Base-by-base conservation (phyloP, 495 filamentous ascomycete genomes). In the Lentithecium fluviatile region DNA sequence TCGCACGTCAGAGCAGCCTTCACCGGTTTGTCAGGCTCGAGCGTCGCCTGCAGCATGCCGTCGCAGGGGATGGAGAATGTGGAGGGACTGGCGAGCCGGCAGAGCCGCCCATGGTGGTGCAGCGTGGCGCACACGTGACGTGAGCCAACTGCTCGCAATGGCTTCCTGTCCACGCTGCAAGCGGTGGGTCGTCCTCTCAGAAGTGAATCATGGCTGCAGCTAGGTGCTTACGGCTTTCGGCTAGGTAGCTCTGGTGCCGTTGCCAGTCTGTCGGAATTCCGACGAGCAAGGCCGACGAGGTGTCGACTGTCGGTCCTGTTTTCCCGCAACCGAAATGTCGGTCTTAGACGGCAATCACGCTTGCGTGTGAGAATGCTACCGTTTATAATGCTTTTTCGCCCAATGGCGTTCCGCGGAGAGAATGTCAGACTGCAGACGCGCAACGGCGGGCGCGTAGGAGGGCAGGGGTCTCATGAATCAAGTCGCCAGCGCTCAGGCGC, bases 11-110 rank as follows among this genome's bases (percentile, higher is more conserved):
- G 23, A 60, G 20, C 12, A 50, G 17, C 42, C 47, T 56, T 60
- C 50, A 66, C 63, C 63, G 63, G 63, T 60, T 47, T 56, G 37
- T 1, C 52, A 40, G 63, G 52, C 52, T 55, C 56, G 63, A 52
- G 63, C 63, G 20, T 26, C 2, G 42, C 21, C 7, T 17, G 21
- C 23, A 15, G 25, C 34, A 20, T 50, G 26, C 43, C 36, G 15
- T 1, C 13, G 43, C 32, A 23, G 13, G 38, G 34, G 56, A 52
- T 12, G n/a, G n/a, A 23, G 23, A 19, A 26, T 45, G 23, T 24
- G 43, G 45, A 48, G 52, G 52, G 40, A 43, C 36, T 38, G 15
- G 36, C 45, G 52, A 62, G 46, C 51, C 59, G 59, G 52, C 45
- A 56, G 59, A 56, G 51, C 51, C 52, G 46, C 46, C 54, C 50